phyloP scores from a whole-genome alignment of 108 stramenopile species.

The Seminavis robusta region DNA sequence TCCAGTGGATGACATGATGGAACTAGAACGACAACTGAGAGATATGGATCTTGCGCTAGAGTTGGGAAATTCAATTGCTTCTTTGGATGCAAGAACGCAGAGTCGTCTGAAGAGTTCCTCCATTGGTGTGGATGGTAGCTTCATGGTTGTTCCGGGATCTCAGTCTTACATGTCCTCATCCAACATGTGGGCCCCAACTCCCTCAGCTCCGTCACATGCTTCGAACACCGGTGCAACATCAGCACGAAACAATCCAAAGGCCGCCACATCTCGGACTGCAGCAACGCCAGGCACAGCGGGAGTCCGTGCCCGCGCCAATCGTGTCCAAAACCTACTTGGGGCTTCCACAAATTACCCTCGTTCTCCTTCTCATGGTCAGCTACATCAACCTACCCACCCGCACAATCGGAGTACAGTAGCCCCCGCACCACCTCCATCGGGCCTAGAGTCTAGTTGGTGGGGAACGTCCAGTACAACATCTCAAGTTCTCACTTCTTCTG shows the following conservation, averaged over 20 bases:
- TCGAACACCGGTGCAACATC: no score
- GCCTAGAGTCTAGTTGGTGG: slow-evolving; percentile 85
- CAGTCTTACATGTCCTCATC: slow-evolving; percentile 63
- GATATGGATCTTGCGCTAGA: slow-evolving; percentile 82
- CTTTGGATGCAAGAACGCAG: slow-evolving; percentile 48
- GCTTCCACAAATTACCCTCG: slow-evolving; percentile 13
- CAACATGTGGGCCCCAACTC: slow-evolving; percentile 10
- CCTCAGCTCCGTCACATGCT: neutral
- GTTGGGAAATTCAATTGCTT: slow-evolving; percentile 72
- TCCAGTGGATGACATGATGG: slow-evolving; percentile 62
- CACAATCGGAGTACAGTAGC: slow-evolving; percentile 12
- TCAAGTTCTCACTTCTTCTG: slow-evolving; percentile 52
- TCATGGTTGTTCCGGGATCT: slow-evolving; percentile 82
- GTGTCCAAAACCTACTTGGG: slow-evolving; percentile 58
- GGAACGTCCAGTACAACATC: slow-evolving; percentile 60
- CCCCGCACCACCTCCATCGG: slow-evolving; percentile 12
- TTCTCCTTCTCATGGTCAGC: neutral
- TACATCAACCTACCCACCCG: slow-evolving; percentile 3
- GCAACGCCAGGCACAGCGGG: slow-evolving; percentile 30
- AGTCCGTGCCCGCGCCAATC: slow-evolving; percentile 73
- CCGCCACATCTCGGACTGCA: neutral
- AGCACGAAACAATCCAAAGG: neutral
- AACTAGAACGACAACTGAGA: slow-evolving; percentile 76
- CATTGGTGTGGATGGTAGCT: slow-evolving; percentile 65
- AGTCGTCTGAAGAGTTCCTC: slow-evolving; percentile 31